These are phyloP conservation scores for Wickerhamiella sergipiensis DNA, from an alignment of 805 yeast genomes.

Conservation along the genomic window DNA sequence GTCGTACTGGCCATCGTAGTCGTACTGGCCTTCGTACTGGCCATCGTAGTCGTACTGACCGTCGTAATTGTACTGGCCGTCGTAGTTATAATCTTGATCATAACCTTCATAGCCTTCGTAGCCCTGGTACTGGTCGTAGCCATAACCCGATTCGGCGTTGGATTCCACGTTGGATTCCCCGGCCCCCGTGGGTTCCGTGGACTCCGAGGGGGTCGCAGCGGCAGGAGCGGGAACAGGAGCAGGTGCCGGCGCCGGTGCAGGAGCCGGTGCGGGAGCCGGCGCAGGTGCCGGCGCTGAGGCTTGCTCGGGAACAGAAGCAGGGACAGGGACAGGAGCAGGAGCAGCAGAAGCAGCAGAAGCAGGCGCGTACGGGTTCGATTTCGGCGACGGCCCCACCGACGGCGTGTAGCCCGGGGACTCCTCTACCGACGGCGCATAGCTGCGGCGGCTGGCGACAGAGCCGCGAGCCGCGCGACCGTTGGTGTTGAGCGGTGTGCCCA, in stretches of 20 bases:
- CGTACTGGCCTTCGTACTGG: background rate
- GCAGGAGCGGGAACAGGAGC: background rate
- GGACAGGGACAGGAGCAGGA: background rate
- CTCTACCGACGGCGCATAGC: background rate
- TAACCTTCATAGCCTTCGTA: background rate
- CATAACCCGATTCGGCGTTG: background rate
- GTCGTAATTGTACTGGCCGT: background rate
- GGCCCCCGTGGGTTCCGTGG: no score
- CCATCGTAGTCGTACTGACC: background rate
- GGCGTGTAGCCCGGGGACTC: background rate
- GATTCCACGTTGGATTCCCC: no score
- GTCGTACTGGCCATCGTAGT: background rate
- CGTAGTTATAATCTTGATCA: background rate
- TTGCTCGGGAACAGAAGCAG: background rate
- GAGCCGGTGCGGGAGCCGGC: background rate
- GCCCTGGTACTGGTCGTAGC: background rate
- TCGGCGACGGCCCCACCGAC: background rate
- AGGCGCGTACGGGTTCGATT: conserved; percentile 8
- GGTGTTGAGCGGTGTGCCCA: background rate
- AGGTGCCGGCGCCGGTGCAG: conserved; percentile 1
- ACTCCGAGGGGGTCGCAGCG: no score
- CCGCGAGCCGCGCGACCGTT: background rate
- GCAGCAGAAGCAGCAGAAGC: background rate
- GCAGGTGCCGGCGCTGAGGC: background rate
- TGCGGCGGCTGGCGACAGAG: background rate